Evolutionary conservation across 2,329 filamentous ascomycete genomes (phyloP).

Genomic region (Raffaelea ambrosiae): DNA sequence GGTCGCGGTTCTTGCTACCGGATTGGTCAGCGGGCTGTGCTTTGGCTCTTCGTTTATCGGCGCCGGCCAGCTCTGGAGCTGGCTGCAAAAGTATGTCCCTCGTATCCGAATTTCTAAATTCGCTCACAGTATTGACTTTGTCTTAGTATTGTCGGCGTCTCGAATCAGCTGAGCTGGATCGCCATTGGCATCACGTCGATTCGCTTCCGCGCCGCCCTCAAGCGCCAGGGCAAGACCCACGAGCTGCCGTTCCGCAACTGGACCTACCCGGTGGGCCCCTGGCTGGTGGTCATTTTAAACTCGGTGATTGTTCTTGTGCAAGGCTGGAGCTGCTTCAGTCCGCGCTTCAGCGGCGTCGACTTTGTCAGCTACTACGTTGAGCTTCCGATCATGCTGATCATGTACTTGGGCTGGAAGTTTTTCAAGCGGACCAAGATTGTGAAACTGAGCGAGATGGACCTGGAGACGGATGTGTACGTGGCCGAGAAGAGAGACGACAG

Average conservation of each 20-base stretch:
- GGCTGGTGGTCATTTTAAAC: constrained; percentile 48
- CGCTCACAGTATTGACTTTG: too few relatives aligned
- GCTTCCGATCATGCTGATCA: constrained; percentile 48
- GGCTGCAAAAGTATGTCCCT: constrained; percentile 50
- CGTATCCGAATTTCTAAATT: too few relatives aligned
- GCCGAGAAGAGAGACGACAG: constrained; percentile 7
- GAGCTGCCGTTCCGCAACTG: constrained; percentile 57
- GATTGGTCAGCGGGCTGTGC: constrained; percentile 46
- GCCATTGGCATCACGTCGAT: constrained; percentile 56
- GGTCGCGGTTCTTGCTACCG: constrained; percentile 45
- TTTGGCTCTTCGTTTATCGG: constrained; percentile 59
- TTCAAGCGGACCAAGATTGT: constrained; percentile 14
- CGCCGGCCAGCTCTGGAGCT: constrained; percentile 56
- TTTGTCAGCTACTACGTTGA: constrained; percentile 60
- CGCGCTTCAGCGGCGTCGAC: constrained; percentile 45
- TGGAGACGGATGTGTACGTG: constrained; percentile 15
- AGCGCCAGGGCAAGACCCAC: constrained; percentile 50
- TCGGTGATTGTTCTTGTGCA: constrained; percentile 53
- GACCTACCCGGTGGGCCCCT: constrained; percentile 56
- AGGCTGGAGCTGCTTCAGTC: constrained; percentile 55
- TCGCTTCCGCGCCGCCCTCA: constrained; percentile 53
- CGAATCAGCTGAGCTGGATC: constrained; percentile 59
- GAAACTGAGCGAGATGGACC: constrained; percentile 14
- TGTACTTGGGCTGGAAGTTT: constrained; percentile 47
- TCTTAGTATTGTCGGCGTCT: constrained; percentile 52